Percentiles rank a stretch among this genome's conserved stretches.
phyloP scores from a whole-genome alignment of 768 basidiomycete genomes.

The Wakefieldia striispora region DNA sequence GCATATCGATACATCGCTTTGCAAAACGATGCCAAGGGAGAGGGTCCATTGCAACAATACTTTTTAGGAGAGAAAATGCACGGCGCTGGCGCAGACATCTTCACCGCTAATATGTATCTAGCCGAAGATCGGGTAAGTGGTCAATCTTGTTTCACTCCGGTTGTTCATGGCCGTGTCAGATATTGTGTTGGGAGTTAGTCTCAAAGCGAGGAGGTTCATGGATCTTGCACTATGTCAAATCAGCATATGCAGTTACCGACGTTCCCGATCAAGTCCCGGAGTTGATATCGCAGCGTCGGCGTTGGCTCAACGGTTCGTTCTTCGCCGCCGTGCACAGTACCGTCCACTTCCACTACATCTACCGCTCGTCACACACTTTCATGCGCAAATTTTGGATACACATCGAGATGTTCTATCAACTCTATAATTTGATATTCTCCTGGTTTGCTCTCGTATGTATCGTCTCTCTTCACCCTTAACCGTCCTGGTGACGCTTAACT shows the following conservation, averaged over 20 bases:
- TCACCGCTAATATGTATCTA: constrained; percentile 95
- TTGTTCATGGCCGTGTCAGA: constrained; percentile 42
- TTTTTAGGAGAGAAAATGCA: constrained; percentile 97
- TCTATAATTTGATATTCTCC: constrained; percentile 88
- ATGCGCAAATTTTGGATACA: constrained; percentile 92
- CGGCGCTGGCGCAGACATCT: constrained; percentile 83
- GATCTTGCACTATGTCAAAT: constrained; percentile 96
- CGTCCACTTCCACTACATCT: constrained; percentile 93
- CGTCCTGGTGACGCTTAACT: neutral
- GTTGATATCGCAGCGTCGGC: constrained; percentile 89
- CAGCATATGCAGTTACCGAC: constrained; percentile 88
- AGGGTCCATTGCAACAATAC: constrained; percentile 92
- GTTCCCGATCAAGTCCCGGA: constrained; percentile 96
- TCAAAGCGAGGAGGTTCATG: constrained; percentile 89
- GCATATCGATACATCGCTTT: constrained; percentile 90
- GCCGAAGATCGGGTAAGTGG: constrained; percentile 76
- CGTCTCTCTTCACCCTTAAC: neutral
- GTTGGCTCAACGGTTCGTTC: constrained; percentile 98
- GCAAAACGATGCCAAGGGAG: constrained; percentile 78
- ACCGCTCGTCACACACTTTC: constrained; percentile 82
- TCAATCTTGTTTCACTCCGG: neutral
- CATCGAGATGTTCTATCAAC: constrained; percentile 88
- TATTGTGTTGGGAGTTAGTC: constrained; percentile 96
- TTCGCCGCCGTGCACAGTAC: constrained; percentile 94
- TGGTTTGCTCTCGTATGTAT: constrained; percentile 78